Evolutionary conservation across 108 stramenopile species (phyloP).

Genomic region (Mayamaea pseudoterrestris): DNA sequence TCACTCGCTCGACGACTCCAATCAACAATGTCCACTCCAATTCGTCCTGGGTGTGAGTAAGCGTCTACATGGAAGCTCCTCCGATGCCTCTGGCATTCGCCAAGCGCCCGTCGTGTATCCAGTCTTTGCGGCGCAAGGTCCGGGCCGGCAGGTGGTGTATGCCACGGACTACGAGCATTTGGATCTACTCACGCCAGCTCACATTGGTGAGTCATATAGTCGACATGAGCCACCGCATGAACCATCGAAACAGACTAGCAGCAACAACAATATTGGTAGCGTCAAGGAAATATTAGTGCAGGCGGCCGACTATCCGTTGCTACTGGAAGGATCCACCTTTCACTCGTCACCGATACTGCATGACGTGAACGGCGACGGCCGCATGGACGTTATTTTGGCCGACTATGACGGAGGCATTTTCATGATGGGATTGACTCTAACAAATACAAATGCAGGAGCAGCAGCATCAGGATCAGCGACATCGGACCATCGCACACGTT

Average conservation of each 20-base stretch:
- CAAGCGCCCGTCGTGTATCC: conserved; percentile 60
- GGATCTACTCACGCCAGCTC: conserved; percentile 55
- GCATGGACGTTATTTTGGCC: conserved; percentile 49
- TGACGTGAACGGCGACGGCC: conserved; percentile 65
- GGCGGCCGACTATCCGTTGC: conserved; percentile 57
- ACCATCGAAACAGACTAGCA: neutral
- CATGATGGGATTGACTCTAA: conserved; percentile 49
- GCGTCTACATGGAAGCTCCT: conserved; percentile 16
- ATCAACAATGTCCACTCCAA: conserved; percentile 43
- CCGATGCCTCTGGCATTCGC: conserved; percentile 10
- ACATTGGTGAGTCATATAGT: no score
- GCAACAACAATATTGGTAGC: neutral
- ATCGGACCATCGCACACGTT: conserved; percentile 21
- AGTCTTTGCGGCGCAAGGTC: conserved; percentile 55
- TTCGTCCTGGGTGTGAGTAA: conserved; percentile 53
- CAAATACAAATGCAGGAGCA: no score
- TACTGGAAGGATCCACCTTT: conserved; percentile 67
- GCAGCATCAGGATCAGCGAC: no score
- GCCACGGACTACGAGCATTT: conserved; percentile 68
- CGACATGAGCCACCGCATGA: no score
- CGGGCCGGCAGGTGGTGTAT: conserved; percentile 60
- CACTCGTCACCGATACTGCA: conserved; percentile 48
- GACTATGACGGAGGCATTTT: conserved; percentile 76
- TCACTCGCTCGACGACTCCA: conserved; percentile 2
- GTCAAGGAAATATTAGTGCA: conserved; percentile 50